Base-by-base conservation (phyloP, 108 stramenopile genomes). In the Discostella pseudostelligera region DNA sequence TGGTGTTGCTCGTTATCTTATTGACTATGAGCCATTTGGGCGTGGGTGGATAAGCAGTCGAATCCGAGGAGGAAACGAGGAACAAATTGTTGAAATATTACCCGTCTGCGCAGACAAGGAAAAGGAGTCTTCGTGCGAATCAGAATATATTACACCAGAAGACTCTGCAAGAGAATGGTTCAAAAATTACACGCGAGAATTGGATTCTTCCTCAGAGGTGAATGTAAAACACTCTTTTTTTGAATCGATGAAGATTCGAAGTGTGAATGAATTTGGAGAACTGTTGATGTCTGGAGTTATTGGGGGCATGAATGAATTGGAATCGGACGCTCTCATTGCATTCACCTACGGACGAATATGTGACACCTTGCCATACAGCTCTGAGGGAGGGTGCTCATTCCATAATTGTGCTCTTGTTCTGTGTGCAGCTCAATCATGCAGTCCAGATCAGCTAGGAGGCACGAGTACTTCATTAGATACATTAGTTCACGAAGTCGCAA, bases 31-130 rank as follows among this genome's bases (percentile, higher is more conserved):
- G 39, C 74, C 65, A 7, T n/a, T 87, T 4, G 73, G 70, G 20
- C 76, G 86, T 65, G 96, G 93, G 20, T 96, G 92, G 89, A 92
- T 94, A 62, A 89, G 87, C 45, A 83, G 86, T 25, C 83, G 74
- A 59, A 95, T 95, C 48, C 64, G 96, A 42, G 96, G 93, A 12
- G 92, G 88, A 36, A 82, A 83, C 55, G 96, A 96, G 71, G 96
- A 96, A 35, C 28, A 74, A 25, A 95, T 96, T 59, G 85, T 95
- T 54, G 72, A 77, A 36, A 57, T 63, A 54, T 43, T 75, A 29
- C 83, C 79, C 12, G 26, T 35, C 9, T 22, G 57, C 55, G 84
- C 47, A 43, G 67, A 76, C 39, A 46, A 65, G 32, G 75, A 62
- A 9, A 48, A 57, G 19, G 69, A 64, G 22, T 16, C 50, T 10